Evolutionary conservation across 331 rosid species (phyloP).

Genomic region (Acacia concinna): DNA sequence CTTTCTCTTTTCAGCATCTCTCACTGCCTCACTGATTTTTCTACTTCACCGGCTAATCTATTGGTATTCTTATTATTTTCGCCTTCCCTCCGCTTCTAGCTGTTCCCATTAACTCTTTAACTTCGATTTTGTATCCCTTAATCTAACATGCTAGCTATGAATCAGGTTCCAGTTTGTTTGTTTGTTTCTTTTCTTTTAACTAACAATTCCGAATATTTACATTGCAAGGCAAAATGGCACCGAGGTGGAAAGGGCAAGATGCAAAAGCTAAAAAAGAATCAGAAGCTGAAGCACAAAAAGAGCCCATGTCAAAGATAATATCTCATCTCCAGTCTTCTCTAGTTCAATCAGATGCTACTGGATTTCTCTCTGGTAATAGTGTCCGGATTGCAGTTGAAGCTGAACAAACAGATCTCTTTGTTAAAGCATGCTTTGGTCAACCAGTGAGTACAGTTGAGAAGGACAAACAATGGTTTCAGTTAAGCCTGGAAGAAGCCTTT

Average conservation of each 20-base stretch:
- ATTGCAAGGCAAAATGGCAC: constrained; percentile 46
- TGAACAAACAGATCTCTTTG: constrained; percentile 57
- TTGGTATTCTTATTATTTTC: too few species aligned
- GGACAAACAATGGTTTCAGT: constrained; percentile 60
- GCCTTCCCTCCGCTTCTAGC: too few species aligned
- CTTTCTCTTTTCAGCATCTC: too few species aligned
- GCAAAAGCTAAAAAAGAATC: constrained; percentile 67
- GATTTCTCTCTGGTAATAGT: constrained; percentile 42
- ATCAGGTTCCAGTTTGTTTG: too few species aligned
- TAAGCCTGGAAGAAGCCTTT: constrained; percentile 78
- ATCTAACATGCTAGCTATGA: background rate
- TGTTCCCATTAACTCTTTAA: too few species aligned
- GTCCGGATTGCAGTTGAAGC: constrained; percentile 50
- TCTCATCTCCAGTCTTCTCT: constrained; percentile 63
- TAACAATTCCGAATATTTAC: constrained; percentile 18
- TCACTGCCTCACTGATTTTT: too few species aligned
- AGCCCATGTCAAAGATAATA: constrained; percentile 66
- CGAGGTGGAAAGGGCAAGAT: constrained; percentile 89
- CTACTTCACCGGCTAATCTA: too few species aligned
- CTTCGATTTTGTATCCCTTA: too few species aligned
- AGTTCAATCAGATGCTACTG: constrained; percentile 50
- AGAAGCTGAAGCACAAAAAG: constrained; percentile 63
- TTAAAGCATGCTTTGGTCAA: constrained; percentile 70
- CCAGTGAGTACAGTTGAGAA: constrained; percentile 51
- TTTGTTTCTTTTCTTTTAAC: too few species aligned